Evolutionary conservation across 2,329 filamentous ascomycete species (phyloP).

Genomic region (Xylaria arbuscula): DNA sequence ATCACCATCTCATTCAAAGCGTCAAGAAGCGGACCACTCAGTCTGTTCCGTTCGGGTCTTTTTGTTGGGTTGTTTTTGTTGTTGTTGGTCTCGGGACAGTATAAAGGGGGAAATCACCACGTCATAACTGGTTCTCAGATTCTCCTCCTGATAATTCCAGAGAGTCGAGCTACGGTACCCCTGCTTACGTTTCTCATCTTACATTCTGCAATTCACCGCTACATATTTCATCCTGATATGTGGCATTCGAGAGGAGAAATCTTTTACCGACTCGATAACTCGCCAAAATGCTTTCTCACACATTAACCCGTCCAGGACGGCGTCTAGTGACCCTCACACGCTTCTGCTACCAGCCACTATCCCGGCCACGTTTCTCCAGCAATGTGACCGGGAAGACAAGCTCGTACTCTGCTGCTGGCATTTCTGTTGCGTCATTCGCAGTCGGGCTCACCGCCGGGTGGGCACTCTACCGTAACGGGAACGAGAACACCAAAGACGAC

Average conservation of each 20-base stretch:
- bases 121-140: background rate
- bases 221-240: background rate
- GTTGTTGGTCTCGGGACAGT: background rate
- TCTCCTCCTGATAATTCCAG: no score
- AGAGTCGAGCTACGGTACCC: background rate
- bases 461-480: conserved; percentile 29
- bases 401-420: conserved; percentile 26
- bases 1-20: background rate
- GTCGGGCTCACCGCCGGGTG: conserved; percentile 38
- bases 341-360: conserved; percentile 25
- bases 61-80: background rate
- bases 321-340: conserved; percentile 38
- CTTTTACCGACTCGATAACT: background rate
- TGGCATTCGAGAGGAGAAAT: background rate
- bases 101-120: background rate
- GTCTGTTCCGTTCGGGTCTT: background rate
- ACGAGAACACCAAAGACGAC: conserved; percentile 10
- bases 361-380: conserved; percentile 41
- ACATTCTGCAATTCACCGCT: conserved; percentile 1
- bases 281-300: conserved; percentile 39
- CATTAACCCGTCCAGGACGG: conserved; percentile 39
- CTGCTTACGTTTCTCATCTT: background rate
- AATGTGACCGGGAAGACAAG: conserved; percentile 33
- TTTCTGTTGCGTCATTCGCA: conserved; percentile 36
- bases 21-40: background rate